Base-by-base conservation (phyloP, 176 grass and related monocot genomes). In the Zoysia pacifica region DNA sequence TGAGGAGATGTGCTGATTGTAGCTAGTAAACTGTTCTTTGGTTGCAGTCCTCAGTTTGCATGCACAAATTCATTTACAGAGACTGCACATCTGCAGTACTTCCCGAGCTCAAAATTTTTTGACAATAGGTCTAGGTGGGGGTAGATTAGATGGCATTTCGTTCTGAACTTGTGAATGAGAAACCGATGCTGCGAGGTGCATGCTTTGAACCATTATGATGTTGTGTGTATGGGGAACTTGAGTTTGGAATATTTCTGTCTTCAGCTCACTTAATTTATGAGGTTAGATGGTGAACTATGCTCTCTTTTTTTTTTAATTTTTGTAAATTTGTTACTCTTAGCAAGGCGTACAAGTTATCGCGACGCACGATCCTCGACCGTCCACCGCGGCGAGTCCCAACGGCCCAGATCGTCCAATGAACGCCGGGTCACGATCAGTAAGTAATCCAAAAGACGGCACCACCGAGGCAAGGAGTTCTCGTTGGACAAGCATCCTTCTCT, bases 61-160 rank as follows among this genome's bases (percentile, higher is more conserved):
- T 5, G 36, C 2, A 0, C n/a, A 36, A 35, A 36, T 5, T 61
- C 44, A 46, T 48, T 37, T 77, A 14, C 9, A 49, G 8, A 72
- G 7, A 18, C 8, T 28, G 65, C 38, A 50, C 8, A 20, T 51
- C 28, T 12, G 0, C 40, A 42, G 11, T 65, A 15, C 35, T 48
- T 28, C 1, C 9, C 1, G 14, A 20, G 52, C 39, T 54, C n/a
- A 62, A 15, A 75, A 36, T 74, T 39, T 83, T 83, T 82, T 75
- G 70, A 18, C 54, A 69, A 74, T 74, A 69, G 75, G 62, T 67
- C 67, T 62, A 14, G 48, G 3, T 54, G 70, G 62, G 67, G 61
- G 41, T 68, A 74, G 62, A 28, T 5, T 47, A 79, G 68, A 58
- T 13, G 47, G 18, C 38, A 16, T 38, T 60, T 19, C 15, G 11